A percentile compares a stretch with the other conserved stretches of the same genome.
Evolutionary conservation across 768 basidiomycete species (phyloP).

Genomic region (Auriculariales sp.): DNA sequence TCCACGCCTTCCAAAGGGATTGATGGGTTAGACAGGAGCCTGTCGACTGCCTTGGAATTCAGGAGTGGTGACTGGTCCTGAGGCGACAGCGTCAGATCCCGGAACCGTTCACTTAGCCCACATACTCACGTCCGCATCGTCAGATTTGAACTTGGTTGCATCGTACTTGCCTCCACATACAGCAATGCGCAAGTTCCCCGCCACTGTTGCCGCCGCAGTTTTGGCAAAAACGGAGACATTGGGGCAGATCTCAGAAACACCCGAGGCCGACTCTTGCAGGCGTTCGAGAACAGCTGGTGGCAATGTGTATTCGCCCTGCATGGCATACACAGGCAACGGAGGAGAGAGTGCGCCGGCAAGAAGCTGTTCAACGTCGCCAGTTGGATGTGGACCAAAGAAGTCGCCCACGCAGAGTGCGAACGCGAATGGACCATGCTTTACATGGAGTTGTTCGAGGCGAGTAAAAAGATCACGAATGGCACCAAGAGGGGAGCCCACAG

Average conservation of each 20-base stretch:
- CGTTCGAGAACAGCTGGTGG: slow-evolving; percentile 61
- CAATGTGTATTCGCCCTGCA: slow-evolving; percentile 69
- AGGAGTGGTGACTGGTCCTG: slow-evolving; percentile 71
- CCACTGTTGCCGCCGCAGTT: slow-evolving; percentile 65
- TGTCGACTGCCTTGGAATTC: slow-evolving; percentile 51
- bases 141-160: slow-evolving; percentile 36
- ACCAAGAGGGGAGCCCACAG: slow-evolving; percentile 70
- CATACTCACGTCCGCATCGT: slow-evolving; percentile 47
- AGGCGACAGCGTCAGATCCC: slow-evolving; percentile 3
- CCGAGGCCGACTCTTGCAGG: slow-evolving; percentile 58
- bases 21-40: slow-evolving; percentile 54
- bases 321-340: slow-evolving; percentile 84
- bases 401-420: slow-evolving; percentile 70
- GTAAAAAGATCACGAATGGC: slow-evolving; percentile 58
- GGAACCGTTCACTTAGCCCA: not conserved
- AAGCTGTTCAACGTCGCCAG: slow-evolving; percentile 22
- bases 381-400: slow-evolving; percentile 55
- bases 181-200: slow-evolving; percentile 65
- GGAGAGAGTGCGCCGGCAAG: slow-evolving; percentile 59
- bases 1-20: slow-evolving; percentile 56
- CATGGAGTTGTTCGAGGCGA: slow-evolving; percentile 73
- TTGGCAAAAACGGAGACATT: slow-evolving; percentile 80
- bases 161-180: slow-evolving; percentile 67
- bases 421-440: slow-evolving; percentile 89
- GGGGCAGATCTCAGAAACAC: slow-evolving; percentile 63